Base-by-base conservation (phyloP, 208 protist species). In the Acanthamoeba castellanii region DNA sequence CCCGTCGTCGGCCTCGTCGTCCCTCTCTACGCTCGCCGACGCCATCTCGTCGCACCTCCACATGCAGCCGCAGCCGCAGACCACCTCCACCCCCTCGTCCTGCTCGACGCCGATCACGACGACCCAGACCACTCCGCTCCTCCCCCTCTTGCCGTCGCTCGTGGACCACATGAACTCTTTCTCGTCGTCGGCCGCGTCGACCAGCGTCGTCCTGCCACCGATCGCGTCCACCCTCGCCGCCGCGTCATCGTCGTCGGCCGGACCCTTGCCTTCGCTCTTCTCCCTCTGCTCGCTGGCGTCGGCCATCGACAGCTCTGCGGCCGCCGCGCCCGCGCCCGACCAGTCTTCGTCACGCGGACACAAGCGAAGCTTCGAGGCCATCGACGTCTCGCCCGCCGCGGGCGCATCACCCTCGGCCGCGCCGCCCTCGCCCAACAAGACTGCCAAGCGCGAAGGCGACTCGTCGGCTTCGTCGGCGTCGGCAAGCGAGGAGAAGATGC, bases 211-310 rank as follows among this genome's bases (percentile, higher is more conserved):
- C 30, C 64, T 70, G 22, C 64, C 64, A 3, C 64, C 64, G 22
- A 70, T 70, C 30, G 22, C 64, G 3, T 22, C 64, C 64, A 34
- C n/a, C 13, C 22, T 37, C 64, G 64, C n/a, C 22, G 64, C 64
- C 9, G 64, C 14, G 8, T 16, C 64, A 5, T 70, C 64, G n/a
- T 37, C 64, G 22, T 34, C 64, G n/a, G 14, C 72, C 34, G 72
- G 32, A 18, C 72, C 72, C 34, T 14, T 82, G 72, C 72, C 72
- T 42, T 82, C 72, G 37, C 72, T 82, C 32, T 82, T 55, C 72
- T 82, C 72, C 34, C 32, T 82, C 32, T 55, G 72, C 42, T 82
- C 72, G 37, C 42, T 82, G 72, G 72, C 72, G 32, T 82, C 72
- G 30, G 72, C 37, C 72, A 82, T 82, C 42, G 72, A 82, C 72